These are phyloP conservation scores for Mitragyna speciosa DNA, from an alignment of 257 asterid genomes.

Conservation along the genomic window DNA sequence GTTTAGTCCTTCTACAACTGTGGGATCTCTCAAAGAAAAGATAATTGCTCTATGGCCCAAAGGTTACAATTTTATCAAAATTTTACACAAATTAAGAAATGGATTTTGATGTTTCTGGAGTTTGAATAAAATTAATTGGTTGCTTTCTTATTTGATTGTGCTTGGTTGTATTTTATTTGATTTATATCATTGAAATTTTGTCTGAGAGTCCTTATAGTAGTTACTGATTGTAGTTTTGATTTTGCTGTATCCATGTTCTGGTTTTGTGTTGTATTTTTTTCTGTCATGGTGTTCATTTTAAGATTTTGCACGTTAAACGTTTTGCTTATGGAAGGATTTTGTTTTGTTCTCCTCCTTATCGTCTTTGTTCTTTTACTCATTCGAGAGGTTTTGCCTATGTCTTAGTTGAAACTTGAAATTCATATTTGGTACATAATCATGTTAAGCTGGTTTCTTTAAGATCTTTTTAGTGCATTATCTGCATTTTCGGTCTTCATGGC, in stretches of 20 bases:
- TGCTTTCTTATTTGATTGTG: background rate
- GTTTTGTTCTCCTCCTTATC: background rate
- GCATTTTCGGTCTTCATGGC: background rate
- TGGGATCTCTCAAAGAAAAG: constrained; percentile 81
- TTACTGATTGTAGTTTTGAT: background rate
- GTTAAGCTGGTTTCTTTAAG: background rate
- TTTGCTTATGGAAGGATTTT: background rate
- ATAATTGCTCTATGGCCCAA: constrained; percentile 85
- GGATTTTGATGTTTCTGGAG: background rate
- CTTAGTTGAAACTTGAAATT: background rate
- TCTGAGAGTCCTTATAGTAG: background rate
- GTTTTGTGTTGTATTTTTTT: background rate
- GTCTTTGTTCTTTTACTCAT: background rate
- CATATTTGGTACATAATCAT: background rate
- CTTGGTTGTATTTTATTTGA: background rate
- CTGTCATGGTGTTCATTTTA: background rate
- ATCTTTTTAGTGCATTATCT: background rate
- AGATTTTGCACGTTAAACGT: background rate
- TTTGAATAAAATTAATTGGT: background rate
- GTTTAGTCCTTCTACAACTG: constrained; percentile 62
- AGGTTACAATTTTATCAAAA: constrained; percentile 46
- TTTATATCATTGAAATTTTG: background rate
- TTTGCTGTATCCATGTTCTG: background rate
- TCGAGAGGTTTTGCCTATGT: background rate
- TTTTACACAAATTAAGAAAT: background rate